Percentiles rank a stretch among this genome's conserved stretches.
These are phyloP conservation scores for Auricularia sp. DNA, from an alignment of 768 basidiomycete species.

Conservation along the genomic window DNA sequence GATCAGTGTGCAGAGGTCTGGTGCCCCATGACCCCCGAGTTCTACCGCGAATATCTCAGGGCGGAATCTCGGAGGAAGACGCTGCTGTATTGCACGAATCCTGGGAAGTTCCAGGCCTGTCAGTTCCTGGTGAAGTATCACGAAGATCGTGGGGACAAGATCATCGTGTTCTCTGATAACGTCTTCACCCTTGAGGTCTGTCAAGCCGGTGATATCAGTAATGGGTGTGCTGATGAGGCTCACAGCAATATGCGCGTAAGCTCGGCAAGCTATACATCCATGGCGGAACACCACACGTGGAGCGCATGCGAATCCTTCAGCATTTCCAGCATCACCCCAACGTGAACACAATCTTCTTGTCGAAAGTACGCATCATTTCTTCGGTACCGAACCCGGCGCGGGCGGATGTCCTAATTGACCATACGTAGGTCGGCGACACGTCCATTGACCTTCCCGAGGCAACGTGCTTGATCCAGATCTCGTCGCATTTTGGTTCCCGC, in stretches of 20 bases:
- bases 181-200: constrained; percentile 90
- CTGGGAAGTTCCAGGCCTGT: constrained; percentile 97
- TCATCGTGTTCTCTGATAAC: constrained; percentile 99
- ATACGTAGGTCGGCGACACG: constrained; percentile 81
- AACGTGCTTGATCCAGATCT: constrained; percentile 98
- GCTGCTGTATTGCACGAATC: constrained; percentile 99
- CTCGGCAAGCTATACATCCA: constrained; percentile 93
- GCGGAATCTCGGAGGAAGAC: constrained; percentile 90
- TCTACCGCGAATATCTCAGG: constrained; percentile 93
- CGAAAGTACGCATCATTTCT: constrained; percentile 52
- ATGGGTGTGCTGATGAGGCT: constrained; percentile 19
- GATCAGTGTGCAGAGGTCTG: constrained; percentile 95
- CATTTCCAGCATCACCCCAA: constrained; percentile 92
- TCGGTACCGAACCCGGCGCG: neutral
- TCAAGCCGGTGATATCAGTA: neutral
- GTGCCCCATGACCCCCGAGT: constrained; percentile 99
- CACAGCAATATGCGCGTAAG: constrained; percentile 81
- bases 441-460: constrained; percentile 99
- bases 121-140: constrained; percentile 98
- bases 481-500: constrained; percentile 96
- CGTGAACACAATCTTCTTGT: constrained; percentile 97
- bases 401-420: neutral
- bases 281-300: constrained; percentile 88
- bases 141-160: constrained; percentile 95
- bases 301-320: constrained; percentile 90